Evolutionary conservation across 169 alveolate species (phyloP).

Genomic region (Plasmodium gaboni): DNA sequence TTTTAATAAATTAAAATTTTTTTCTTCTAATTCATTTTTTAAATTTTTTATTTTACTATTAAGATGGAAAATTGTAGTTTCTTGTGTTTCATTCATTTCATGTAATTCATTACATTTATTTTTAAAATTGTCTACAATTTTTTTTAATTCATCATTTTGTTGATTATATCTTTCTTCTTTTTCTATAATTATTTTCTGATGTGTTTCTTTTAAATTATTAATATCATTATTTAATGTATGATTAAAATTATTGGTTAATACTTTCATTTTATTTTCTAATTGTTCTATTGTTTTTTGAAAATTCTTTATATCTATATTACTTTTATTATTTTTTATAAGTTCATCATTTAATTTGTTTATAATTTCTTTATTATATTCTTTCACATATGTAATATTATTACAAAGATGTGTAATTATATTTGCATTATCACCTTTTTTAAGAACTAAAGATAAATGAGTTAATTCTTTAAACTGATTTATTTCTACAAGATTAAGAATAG

Average conservation of each 20-base stretch:
- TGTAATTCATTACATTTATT: slow-evolving; percentile 34
- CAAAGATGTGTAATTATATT: slow-evolving; percentile 42
- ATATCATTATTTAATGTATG: slow-evolving; percentile 36
- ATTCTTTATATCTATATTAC: slow-evolving; percentile 28
- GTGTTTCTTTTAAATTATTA: slow-evolving; percentile 36
- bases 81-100: slow-evolving; percentile 33
- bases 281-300: slow-evolving; percentile 71
- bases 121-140: slow-evolving; percentile 39
- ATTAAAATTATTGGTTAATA: slow-evolving; percentile 36
- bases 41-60: slow-evolving; percentile 44
- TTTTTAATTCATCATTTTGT: slow-evolving; percentile 55
- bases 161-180: slow-evolving; percentile 38
- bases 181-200: slow-evolving; percentile 25
- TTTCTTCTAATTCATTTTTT: slow-evolving; percentile 59
- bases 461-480: slow-evolving; percentile 66
- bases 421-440: slow-evolving; percentile 37
- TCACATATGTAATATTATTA: slow-evolving; percentile 44
- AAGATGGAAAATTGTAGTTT: slow-evolving; percentile 33
- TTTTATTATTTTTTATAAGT: slow-evolving; percentile 46
- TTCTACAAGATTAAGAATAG: slow-evolving; percentile 52
- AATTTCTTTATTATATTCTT: slow-evolving; percentile 37
- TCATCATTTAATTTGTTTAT: slow-evolving; percentile 60
- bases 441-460: slow-evolving; percentile 50
- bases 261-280: slow-evolving; percentile 43
- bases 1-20: slow-evolving; percentile 44